A percentile compares a stretch with the other conserved stretches of the same genome.
Evolutionary conservation across 176 grass and related monocot species (phyloP).

Genomic region (Echinochloa phyllopogon): DNA sequence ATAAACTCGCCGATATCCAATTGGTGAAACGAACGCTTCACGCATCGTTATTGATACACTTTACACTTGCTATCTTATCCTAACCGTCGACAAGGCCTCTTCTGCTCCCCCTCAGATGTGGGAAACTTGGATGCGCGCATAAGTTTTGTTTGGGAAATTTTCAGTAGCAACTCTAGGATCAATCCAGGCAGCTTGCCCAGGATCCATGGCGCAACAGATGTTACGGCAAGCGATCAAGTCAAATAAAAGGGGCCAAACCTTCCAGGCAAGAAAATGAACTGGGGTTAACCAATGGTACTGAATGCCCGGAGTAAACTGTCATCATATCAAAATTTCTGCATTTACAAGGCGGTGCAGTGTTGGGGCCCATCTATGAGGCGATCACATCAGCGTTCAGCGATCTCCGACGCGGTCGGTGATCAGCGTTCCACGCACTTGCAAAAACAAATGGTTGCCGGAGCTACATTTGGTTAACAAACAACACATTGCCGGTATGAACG

Average conservation of each 20-base stretch:
- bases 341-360: slow-evolving; percentile 2
- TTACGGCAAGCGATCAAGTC: background rate
- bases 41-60: background rate
- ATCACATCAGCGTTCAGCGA: background rate
- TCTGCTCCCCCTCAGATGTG: background rate
- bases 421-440: background rate
- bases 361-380: background rate
- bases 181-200: background rate
- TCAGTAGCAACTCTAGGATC: background rate
- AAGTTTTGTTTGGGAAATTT: background rate
- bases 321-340: slow-evolving; percentile 20
- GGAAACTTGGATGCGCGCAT: background rate
- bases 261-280: background rate
- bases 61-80: too few species aligned
- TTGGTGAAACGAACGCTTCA: background rate
- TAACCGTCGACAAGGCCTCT: background rate
- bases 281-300: background rate
- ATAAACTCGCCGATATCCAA: background rate
- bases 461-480: background rate
- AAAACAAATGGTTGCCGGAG: background rate
- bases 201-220: background rate
- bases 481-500: background rate
- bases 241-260: background rate
- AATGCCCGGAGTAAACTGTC: background rate
- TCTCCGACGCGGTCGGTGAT: background rate